phyloP scores from a whole-genome alignment of 768 basidiomycete species.

The Boletus rufocinnamomeus region DNA sequence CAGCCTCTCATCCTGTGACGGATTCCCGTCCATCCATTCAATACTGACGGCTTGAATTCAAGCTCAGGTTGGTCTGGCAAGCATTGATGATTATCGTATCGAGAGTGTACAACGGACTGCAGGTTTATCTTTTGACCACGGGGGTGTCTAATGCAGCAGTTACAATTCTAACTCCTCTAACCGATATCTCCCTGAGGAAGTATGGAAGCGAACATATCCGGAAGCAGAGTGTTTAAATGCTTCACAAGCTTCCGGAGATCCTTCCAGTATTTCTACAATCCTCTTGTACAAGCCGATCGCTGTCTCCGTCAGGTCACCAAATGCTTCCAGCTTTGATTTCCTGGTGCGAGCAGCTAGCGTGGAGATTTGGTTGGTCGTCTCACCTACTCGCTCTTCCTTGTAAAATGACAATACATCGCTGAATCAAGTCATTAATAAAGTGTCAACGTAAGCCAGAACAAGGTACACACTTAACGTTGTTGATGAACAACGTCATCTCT shows the following conservation, averaged over 20 bases:
- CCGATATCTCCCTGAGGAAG: conserved; percentile 26
- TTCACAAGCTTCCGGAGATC: conserved; percentile 18
- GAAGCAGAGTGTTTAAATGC: conserved; percentile 17
- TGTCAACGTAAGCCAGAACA: not conserved
- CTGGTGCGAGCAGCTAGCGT: conserved; percentile 28
- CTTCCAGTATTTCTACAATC: conserved; percentile 27
- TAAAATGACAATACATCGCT: conserved; percentile 45
- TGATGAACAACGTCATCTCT: conserved; percentile 35
- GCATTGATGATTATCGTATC: not conserved
- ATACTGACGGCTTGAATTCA: conserved; percentile 36
- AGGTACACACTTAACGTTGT: conserved; percentile 39
- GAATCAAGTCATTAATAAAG: not conserved
- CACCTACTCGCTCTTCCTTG: conserved; percentile 41
- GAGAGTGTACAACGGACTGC: not conserved
- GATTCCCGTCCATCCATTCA: conserved; percentile 28
- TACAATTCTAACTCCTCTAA: conserved; percentile 24
- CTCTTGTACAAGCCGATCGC: conserved; percentile 26
- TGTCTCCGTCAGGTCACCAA: conserved; percentile 10
- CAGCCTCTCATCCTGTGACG: conserved; percentile 13
- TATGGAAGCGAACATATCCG: conserved; percentile 34
- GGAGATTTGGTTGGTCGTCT: conserved; percentile 37
- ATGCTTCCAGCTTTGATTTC: conserved; percentile 30
- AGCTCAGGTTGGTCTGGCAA: conserved; percentile 12
- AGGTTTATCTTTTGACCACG: not conserved
- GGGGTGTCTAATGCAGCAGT: no score